These are phyloP conservation scores for Penicillium sp. DNA, from an alignment of 2,329 filamentous ascomycete species.

Conservation along the genomic window DNA sequence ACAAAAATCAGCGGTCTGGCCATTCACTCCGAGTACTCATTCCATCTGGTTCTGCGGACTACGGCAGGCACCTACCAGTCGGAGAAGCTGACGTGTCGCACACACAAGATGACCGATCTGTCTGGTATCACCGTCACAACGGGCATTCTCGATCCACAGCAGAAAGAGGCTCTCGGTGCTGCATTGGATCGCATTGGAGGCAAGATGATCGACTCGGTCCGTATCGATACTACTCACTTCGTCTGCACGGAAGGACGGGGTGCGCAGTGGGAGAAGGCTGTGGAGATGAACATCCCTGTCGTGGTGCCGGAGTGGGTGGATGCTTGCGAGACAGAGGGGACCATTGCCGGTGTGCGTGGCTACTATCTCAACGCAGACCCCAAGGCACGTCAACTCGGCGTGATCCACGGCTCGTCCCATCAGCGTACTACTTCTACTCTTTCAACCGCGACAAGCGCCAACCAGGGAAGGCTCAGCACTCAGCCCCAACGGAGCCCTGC, in stretches of 20 bases:
- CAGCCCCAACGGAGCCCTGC: conserved; percentile 19
- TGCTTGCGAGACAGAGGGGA: conserved; percentile 88
- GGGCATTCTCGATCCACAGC: conserved; percentile 72
- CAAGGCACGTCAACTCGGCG: conserved; percentile 53
- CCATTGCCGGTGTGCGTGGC: conserved; percentile 88
- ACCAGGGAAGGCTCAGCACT: conserved; percentile 23
- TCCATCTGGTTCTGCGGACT: conserved; percentile 87
- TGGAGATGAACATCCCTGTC: conserved; percentile 96
- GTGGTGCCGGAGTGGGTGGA: conserved; percentile 96
- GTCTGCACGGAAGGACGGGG: conserved; percentile 93
- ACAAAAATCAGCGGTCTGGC: conserved; percentile 96
- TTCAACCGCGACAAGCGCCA: conserved; percentile 27
- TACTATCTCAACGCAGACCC: conserved; percentile 92
- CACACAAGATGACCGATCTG: conserved; percentile 98
- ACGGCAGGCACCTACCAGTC: conserved; percentile 83
- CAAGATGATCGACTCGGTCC: conserved; percentile 82
- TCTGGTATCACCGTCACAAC: conserved; percentile 93
- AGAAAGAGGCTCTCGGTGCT: conserved; percentile 68
- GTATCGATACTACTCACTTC: conserved; percentile 98
- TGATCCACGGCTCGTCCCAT: conserved; percentile 31
- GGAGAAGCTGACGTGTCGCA: conserved; percentile 80
- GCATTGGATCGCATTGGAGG: conserved; percentile 88
- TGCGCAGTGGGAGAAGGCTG: conserved; percentile 89
- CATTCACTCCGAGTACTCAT: conserved; percentile 94
- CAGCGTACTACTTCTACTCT: conserved; percentile 30